Evolutionary conservation across 1,139 yeast genomes (phyloP), one percentile per base, ranked within the genome.

Genomic region (Kluyveromyces sp.): DNA sequence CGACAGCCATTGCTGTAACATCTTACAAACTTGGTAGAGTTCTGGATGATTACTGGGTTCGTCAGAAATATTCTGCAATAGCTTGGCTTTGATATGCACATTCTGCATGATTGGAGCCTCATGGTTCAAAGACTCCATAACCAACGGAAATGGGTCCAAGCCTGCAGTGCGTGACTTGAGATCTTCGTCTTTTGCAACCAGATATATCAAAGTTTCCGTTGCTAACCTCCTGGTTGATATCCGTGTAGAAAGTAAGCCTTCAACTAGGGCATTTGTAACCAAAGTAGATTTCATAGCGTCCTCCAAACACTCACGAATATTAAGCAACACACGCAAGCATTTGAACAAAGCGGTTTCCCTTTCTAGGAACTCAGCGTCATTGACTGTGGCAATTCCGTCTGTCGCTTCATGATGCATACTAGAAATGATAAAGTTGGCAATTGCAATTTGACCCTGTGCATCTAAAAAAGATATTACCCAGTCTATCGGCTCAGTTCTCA

Each of bases 401-500:
- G 56, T 49, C 25, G 54, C 38, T 4, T 55, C 54, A 39, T 55
- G 58, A 38, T 58, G 59, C 7, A 64, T 52, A 1, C 64, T 55
- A 46, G 74, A 77, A 42, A 70, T 67, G 26, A 78, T 58, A 3
- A 78, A 78, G 29, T 78, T 78, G 25, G 83, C 77, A 45, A 92
- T 72, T 1, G 95, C 89, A 2, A 87, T 78, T 49, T 87, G 95
- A 39, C 98, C 98, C 63, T 92, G 96, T 46, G 80, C 77, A 46
- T 80, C 83, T 45, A 87, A 73, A 49, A 92, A 92, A 30, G 73
- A 76, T 46, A 82, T 74, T 1, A 89, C 95, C 98, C 98, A 92
- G 48, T 76, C 82, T 35, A 92, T 75, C 35, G 94, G 94, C 60
- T 89, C 96, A 0, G 97, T 87, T 50, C 97, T 76, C 39, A 92